phyloP scores from a whole-genome alignment of 148 eudicot species.

The Persicaria tinctoria region DNA sequence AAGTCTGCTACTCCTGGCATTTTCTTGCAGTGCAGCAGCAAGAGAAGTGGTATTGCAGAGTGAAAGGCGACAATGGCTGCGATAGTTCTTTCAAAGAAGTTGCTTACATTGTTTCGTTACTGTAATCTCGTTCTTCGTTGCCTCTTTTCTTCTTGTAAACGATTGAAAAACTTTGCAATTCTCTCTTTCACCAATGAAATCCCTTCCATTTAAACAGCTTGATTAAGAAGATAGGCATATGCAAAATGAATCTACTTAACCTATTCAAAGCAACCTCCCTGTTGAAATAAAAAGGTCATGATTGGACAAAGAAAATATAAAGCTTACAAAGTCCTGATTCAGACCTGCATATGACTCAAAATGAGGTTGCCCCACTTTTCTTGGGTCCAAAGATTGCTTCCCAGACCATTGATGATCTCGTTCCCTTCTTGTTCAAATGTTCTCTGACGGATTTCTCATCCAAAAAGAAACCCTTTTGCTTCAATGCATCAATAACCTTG shows the following conservation, averaged over 20 bases:
- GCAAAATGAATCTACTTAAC: not conserved
- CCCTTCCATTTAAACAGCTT: not conserved
- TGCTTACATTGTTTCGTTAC: too few species aligned
- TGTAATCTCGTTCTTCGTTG: not conserved
- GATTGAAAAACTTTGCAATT: not conserved
- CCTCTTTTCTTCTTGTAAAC: not conserved
- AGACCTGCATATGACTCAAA: not conserved
- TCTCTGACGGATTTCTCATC: conserved; percentile 70
- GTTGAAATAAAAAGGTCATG: not conserved
- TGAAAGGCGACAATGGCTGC: too few species aligned
- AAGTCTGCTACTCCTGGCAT: too few species aligned
- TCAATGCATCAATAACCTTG: conserved; percentile 30
- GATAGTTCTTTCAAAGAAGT: too few species aligned
- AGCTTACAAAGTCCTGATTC: not conserved
- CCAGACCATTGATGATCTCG: conserved; percentile 60
- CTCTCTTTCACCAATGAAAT: not conserved
- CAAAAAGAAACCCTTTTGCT: conserved; percentile 51
- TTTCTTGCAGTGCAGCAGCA: too few species aligned
- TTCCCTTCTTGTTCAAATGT: conserved; percentile 65
- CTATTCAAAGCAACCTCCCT: not conserved
- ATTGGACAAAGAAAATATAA: not conserved
- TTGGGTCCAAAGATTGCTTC: conserved; percentile 75
- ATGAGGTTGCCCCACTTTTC: conserved; percentile 24
- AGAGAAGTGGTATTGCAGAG: too few species aligned
- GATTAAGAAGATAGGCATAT: not conserved